Conservation (phyloP, 768 basidiomycete genomes). For the Boletus eberwhitei region DNA sequence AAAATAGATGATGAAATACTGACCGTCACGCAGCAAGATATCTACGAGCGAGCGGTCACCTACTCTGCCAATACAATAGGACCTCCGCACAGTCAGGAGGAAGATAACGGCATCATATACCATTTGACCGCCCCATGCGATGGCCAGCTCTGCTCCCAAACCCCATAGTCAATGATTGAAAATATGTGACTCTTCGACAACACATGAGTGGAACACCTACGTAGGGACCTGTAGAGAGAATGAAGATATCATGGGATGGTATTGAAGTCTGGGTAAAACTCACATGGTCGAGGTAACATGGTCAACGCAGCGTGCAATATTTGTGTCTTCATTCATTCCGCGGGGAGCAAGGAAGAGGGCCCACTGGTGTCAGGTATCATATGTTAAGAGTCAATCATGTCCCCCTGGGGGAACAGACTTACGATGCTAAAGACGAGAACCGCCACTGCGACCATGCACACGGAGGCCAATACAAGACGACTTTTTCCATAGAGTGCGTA, state of each 20-base stretch:
- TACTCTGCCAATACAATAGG: neutral
- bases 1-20: neutral
- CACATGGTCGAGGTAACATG: neutral
- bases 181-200: neutral
- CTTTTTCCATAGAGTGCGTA: conserved; percentile 18
- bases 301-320: neutral
- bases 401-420: neutral
- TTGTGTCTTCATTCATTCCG: no score
- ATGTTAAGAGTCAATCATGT: neutral
- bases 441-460: neutral
- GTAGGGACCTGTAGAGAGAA: conserved; percentile 2
- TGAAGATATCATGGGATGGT: neutral
- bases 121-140: conserved; percentile 12
- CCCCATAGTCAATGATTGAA: neutral
- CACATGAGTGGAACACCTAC: conserved; percentile 3
- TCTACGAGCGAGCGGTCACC: conserved; percentile 10
- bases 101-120: conserved; percentile 23
- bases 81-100: conserved; percentile 17
- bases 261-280: neutral
- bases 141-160: neutral
- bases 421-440: conserved; percentile 6
- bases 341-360: neutral
- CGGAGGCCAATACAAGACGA: neutral
- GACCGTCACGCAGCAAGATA: conserved; percentile 17
- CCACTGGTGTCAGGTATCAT: conserved; percentile 5